Evolutionary conservation across 495 filamentous ascomycete species (phyloP).

Genomic region (Recurvomyces mirabilis): DNA sequence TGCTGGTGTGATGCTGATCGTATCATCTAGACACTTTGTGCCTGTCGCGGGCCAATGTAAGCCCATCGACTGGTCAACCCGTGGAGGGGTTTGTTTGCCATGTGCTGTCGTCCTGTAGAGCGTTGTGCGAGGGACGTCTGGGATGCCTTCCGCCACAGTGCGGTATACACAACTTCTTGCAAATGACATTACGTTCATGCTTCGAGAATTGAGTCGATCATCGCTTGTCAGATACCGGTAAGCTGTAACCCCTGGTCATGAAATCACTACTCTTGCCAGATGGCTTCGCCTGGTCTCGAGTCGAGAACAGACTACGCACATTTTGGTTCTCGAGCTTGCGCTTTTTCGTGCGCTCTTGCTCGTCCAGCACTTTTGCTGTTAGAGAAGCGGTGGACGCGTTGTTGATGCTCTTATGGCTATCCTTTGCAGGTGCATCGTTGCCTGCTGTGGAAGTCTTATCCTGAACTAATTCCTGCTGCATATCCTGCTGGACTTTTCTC

Average conservation of each 20-base stretch:
- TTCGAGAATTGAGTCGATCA: too few relatives aligned
- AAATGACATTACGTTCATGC: too few relatives aligned
- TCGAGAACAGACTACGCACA: conserved; percentile 57
- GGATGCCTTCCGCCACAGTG: too few relatives aligned
- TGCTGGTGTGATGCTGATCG: too few relatives aligned
- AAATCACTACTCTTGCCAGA: conserved; percentile 51
- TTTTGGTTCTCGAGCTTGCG: conserved; percentile 63
- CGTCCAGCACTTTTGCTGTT: conserved; percentile 72
- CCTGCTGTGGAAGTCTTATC: conserved; percentile 8
- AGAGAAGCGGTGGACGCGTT: conserved; percentile 74
- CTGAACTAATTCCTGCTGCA: neutral
- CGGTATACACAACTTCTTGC: too few relatives aligned
- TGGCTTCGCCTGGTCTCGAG: conserved; percentile 35
- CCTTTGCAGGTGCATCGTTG: neutral
- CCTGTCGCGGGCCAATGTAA: too few relatives aligned
- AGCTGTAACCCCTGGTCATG: conserved; percentile 64
- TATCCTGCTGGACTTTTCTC: neutral
- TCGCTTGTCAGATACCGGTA: conserved; percentile 36
- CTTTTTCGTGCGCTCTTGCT: conserved; percentile 74
- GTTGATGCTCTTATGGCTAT: conserved; percentile 50
- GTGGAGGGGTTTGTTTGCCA: too few relatives aligned
- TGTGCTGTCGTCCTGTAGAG: too few relatives aligned
- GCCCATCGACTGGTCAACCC: too few relatives aligned
- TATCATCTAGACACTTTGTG: too few relatives aligned
- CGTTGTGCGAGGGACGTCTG: too few relatives aligned